Evolutionary conservation across 2,329 filamentous ascomycete genomes (phyloP), one percentile per base, ranked within the genome.

Genomic region (Neoarthrinium moseri): DNA sequence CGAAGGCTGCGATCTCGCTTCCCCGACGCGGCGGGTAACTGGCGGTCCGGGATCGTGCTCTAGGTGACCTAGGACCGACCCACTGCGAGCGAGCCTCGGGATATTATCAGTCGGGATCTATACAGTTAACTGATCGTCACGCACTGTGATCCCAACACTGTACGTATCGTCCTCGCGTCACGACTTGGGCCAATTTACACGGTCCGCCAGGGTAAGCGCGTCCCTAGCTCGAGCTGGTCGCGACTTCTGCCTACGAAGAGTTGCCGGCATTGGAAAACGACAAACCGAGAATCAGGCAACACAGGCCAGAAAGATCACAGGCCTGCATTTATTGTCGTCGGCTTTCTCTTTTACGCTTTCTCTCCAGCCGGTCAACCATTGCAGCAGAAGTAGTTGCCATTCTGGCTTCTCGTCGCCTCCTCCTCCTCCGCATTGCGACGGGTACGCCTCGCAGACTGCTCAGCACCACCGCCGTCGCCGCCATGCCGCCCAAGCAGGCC

Each of bases 401-500:
- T 49, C 50, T 63, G 59, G 57, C 59, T 54, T 50, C 51, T 15
- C 56, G 51, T 57, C 54, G 47, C 23, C 44, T 56, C 29, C 24
- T 56, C 29, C 24, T 56, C 33, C 15, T 54, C 23, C 43, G 50
- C 38, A 37, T 60, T 46, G 53, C 54, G 49, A 56, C 59, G 45
- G 56, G 43, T 34, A 56, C 54, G 47, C 53, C 56, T 15, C 48
- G 44, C 17, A 54, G 56, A 51, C 44, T 59, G 15, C 44, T 56
- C 39, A 32, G 23, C 38, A 43, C 43, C 20, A 43, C 43, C 20
- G 36, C 36, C n/a, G 17, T 29, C 46, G 23, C 23, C 55, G 53
- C 44, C 29, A 65, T 64, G 62, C 50, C 61, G 41, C 60, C 61
- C 43, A 65, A 63, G 47, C 62, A 65, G 56, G 54, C 59, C 45